A percentile compares a stretch with the other conserved stretches of the same genome.
Conservation (phyloP, 306 rosid genomes). For the Fagus crenata region DNA sequence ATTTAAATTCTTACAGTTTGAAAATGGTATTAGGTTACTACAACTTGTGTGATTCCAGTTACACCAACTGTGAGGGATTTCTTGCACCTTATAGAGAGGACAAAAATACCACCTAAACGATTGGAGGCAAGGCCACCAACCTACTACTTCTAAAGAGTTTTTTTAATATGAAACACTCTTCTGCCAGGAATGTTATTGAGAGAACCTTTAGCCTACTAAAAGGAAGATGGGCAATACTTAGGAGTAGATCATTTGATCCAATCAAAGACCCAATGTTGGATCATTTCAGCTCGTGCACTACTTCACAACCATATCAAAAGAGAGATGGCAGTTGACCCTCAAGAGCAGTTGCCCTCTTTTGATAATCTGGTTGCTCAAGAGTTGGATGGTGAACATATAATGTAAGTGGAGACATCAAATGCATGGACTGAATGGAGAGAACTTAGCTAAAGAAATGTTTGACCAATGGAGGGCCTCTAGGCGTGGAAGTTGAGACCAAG, state of each 20-base stretch:
- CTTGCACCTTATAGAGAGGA: not conserved
- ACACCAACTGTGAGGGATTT: not conserved
- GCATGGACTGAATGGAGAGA: no score
- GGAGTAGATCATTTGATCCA: not conserved
- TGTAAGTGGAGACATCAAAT: no score
- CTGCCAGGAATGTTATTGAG: not conserved
- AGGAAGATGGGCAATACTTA: not conserved
- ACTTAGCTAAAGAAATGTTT: no score
- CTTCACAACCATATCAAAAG: slow-evolving; percentile 1
- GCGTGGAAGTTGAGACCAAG: no score
- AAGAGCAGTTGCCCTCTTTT: no score
- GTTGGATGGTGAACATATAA: no score
- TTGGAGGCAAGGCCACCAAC: not conserved
- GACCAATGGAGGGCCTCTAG: no score
- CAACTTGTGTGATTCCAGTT: not conserved
- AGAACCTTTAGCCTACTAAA: not conserved
- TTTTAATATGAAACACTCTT: not conserved
- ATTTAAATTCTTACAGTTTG: not conserved
- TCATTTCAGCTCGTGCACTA: not conserved
- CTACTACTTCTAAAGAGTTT: not conserved
- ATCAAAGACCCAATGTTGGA: not conserved
- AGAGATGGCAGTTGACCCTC: not conserved
- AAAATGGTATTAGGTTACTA: not conserved
- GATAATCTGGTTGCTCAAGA: no score
- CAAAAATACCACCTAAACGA: not conserved